phyloP scores from a whole-genome alignment of 2,329 filamentous ascomycete species.

The Didymella lethalis region DNA sequence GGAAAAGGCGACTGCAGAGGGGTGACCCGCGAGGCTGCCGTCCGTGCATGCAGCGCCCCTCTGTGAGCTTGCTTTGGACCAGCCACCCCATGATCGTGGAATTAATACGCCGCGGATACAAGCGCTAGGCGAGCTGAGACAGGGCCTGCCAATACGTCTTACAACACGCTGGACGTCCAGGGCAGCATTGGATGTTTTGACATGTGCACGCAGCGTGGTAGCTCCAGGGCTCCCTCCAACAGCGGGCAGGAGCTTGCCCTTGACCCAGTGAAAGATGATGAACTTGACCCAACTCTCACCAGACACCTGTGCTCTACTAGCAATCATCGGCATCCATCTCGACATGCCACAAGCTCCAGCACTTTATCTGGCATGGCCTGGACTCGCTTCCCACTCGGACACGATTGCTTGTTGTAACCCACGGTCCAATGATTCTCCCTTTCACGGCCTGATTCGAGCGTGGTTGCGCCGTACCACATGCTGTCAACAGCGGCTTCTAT shows the following conservation, averaged over 20 bases:
- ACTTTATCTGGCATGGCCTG: constrained; percentile 10
- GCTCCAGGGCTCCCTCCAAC: background rate
- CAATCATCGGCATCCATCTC: background rate
- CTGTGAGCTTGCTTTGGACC: constrained; percentile 9
- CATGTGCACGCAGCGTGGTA: background rate
- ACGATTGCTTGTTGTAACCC: constrained; percentile 40
- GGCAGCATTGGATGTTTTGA: background rate
- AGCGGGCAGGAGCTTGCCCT: background rate
- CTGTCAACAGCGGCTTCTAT: constrained; percentile 28
- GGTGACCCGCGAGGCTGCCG: background rate
- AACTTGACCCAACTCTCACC: background rate
- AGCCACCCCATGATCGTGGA: constrained; percentile 16
- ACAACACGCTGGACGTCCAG: constrained; percentile 1
- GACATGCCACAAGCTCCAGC: constrained; percentile 5
- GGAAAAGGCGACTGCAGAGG: background rate
- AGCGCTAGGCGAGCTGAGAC: constrained; percentile 9
- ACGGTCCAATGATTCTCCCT: constrained; percentile 36
- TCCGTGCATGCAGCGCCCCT: constrained; percentile 10
- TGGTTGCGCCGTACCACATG: constrained; percentile 32
- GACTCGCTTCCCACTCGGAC: constrained; percentile 17
- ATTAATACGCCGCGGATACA: constrained; percentile 18
- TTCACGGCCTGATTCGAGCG: constrained; percentile 24
- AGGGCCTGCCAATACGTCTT: constrained; percentile 9
- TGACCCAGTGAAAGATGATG: background rate
- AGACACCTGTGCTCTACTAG: background rate